Base-by-base conservation (phyloP, 139 green algal species). In the Choricystis sp. region DNA sequence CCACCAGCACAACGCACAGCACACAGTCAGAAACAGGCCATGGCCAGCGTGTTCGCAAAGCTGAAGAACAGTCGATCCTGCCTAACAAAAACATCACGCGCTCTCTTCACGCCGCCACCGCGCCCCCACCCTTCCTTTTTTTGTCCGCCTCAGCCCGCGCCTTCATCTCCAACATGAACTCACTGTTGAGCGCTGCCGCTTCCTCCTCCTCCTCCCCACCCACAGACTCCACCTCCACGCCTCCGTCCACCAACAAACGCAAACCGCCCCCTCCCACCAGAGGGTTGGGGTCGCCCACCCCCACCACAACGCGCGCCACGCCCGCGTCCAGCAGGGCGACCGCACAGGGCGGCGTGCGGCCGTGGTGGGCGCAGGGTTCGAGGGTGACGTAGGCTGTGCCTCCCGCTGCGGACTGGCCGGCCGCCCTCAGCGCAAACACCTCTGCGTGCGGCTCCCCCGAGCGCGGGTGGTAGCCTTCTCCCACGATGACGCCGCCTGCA, bases 331-430 rank as follows among this genome's bases (percentile, higher is more conserved):
- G 81, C 19, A 98, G 72, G 4, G 92, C 93, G 21, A 77, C 62
- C 65, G 74, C 89, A 83, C 93, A 98, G 4, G 92, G 92, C 31
- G 92, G 91, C 21, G 92, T 98, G 29, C 86, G 70, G 9, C 94
- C 94, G 52, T 88, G 89, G 73, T 99, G 94, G 75, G 94, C 90
- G 83, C 94, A 99, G 0, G 94, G 94, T 80, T 99, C 94, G 24
- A 99, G 77, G 0, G 86, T 99, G 3, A 99, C 94, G 78, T 98
- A 99, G 3, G 94, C 94, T 5, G 94, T 98, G 21, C 83, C 86
- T 4, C 89, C 90, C 31, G 72, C 20, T 2, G 87, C 89, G 3
- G 23, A 21, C 26, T 57, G 28, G 72, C 86, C 85, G 71, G 90
- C 89, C 40, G 72, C 89, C 3, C 88, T 63, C 49, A 99, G 75